Conservation (phyloP, 495 filamentous ascomycete genomes). For the Geoglossum glabrum region DNA sequence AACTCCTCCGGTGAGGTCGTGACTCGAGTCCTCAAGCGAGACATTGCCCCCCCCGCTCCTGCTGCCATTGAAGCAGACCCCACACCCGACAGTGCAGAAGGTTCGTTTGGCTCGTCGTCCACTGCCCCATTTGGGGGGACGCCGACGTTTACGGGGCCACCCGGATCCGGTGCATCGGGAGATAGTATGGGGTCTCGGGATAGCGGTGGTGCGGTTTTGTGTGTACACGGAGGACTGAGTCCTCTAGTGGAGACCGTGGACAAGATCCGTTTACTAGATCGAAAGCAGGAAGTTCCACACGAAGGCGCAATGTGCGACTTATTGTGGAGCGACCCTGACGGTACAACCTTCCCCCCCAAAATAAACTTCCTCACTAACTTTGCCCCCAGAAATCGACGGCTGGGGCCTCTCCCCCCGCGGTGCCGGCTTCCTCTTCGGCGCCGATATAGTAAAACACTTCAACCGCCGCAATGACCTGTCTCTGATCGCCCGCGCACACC, state of each 20-base stretch:
- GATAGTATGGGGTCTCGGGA: conserved; percentile 30
- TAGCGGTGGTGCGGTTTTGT: conserved; percentile 55
- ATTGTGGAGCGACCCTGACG: conserved; percentile 88
- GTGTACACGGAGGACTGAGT: conserved; percentile 84
- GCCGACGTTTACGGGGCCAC: conserved; percentile 35
- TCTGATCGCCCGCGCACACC: conserved; percentile 83
- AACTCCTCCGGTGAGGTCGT: conserved; percentile 63
- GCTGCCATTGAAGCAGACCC: conserved; percentile 19
- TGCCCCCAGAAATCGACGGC: conserved; percentile 65
- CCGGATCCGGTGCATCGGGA: conserved; percentile 59
- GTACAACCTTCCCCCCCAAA: neutral
- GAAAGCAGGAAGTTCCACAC: conserved; percentile 96
- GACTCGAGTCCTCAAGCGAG: conserved; percentile 40
- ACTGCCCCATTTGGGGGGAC: conserved; percentile 3
- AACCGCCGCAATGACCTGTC: conserved; percentile 84
- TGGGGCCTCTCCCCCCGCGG: conserved; percentile 92
- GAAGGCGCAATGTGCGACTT: conserved; percentile 98
- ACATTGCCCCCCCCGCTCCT: conserved; percentile 4
- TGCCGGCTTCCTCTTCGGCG: conserved; percentile 89
- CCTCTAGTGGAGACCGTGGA: conserved; percentile 87
- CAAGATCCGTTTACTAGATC: conserved; percentile 85
- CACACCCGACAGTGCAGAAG: conserved; percentile 27
- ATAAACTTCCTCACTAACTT: neutral
- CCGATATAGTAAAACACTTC: conserved; percentile 89
- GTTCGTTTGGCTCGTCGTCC: conserved; percentile 5